Evolutionary conservation across 2,329 filamentous ascomycete species (phyloP).

Genomic region (Davidsoniella australis): DNA sequence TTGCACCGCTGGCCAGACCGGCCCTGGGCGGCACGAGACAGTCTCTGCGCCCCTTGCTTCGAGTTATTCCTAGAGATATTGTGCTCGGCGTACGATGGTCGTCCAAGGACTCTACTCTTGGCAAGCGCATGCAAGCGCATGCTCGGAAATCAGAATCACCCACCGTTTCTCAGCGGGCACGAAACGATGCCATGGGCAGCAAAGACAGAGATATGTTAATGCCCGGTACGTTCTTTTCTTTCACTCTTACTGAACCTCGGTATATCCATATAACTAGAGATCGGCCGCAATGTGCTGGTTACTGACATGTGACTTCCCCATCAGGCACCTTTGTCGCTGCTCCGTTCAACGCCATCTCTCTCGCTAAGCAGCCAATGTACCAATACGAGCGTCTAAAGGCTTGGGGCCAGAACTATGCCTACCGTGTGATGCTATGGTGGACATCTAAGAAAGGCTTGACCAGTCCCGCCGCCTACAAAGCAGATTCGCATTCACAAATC

Average conservation of each 20-base stretch:
- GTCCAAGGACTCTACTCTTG: neutral
- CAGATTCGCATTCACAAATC: conserved; percentile 24
- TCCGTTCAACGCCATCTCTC: conserved; percentile 15
- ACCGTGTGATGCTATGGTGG: conserved; percentile 24
- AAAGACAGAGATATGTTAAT: conserved; percentile 11
- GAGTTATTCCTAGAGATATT: too few species aligned
- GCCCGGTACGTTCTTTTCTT: conserved; percentile 1
- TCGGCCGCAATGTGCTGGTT: too few species aligned
- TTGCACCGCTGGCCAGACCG: conserved; percentile 2
- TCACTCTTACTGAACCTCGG: too few species aligned
- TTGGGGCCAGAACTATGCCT: conserved; percentile 21
- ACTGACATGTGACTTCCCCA: neutral
- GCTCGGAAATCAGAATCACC: conserved; percentile 7
- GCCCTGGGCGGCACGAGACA: neutral
- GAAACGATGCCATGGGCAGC: neutral
- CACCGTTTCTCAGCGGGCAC: neutral
- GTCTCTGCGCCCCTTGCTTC: too few species aligned
- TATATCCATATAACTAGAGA: too few species aligned
- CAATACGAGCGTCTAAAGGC: conserved; percentile 22
- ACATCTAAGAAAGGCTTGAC: conserved; percentile 29
- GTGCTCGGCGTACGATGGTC: conserved; percentile 1
- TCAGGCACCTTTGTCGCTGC: conserved; percentile 33
- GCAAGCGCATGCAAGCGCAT: conserved; percentile 6
- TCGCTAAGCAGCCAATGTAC: conserved; percentile 23
- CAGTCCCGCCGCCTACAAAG: conserved; percentile 26